Evolutionary conservation across 139 green algal genomes (phyloP), one percentile per base, ranked within the genome.

Genomic region (Zygnema cylindricum): DNA sequence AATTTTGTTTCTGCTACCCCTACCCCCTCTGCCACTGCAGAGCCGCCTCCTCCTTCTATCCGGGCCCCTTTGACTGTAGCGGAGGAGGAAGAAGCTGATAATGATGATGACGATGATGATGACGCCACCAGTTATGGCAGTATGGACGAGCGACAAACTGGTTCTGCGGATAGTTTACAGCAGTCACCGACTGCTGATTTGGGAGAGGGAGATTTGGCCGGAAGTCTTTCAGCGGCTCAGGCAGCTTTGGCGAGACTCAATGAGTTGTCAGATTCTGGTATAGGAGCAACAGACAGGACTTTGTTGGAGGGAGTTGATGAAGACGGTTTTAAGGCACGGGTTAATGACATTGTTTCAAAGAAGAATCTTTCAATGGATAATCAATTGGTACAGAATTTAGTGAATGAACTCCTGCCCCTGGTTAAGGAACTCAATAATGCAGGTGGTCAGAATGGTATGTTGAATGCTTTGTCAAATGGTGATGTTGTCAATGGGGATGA

Each of bases 251-350:
- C 30, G n/a, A 55, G 43, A 69, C 81, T 55, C 11, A 43, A 43
- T 54, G 81, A 79, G n/a, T 30, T 87, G 81, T 3, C 38, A 7
- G 38, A 16, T 79, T 25, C 36, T 41, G 21, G 7, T 79, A n/a
- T n/a, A n/a, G 7, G 11, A 3, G 16, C 71, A 54, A 84, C 76
- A 69, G 76, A 84, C 54, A 55, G 42, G 55, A 21, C 30, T 35
- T 33, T 89, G 23, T 71, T 89, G 42, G 36, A 89, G 42, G 71
- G 36, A 73, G 71, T 88, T 39, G 71, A 88, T 49, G 83, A 89
- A 7, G 73, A 88, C 23, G 73, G 39, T 7, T 89, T 89, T 35
- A 35, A 38, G 83, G 23, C 69, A 39, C n/a, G 83, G 2, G 83
- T 89, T 2, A 36, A 73, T 33, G 36, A 89, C 11, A 84, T 89